These are phyloP conservation scores for Flaveria floridana DNA, from an alignment of 140 eudicot species.

Conservation along the genomic window DNA sequence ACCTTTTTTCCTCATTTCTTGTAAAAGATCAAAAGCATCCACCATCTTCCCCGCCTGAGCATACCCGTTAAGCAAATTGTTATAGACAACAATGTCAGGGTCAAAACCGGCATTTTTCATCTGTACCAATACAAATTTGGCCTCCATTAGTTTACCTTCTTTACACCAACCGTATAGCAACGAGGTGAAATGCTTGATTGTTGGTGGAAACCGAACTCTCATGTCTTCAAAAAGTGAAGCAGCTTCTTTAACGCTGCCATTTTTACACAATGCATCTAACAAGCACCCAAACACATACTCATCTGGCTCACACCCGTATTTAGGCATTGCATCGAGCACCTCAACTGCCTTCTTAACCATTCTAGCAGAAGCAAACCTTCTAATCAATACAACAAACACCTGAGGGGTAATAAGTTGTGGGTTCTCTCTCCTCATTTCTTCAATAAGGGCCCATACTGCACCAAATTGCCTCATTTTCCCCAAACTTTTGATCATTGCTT, in stretches of 20 bases:
- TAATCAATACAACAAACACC: conserved; percentile 72
- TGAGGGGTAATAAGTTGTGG: conserved; percentile 65
- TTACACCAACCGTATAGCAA: conserved; percentile 86
- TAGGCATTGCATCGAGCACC: conserved; percentile 94
- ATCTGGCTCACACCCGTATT: conserved; percentile 79
- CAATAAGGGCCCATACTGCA: conserved; percentile 81
- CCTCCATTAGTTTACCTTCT: conserved; percentile 82
- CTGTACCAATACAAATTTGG: conserved; percentile 63
- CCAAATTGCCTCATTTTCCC: conserved; percentile 93
- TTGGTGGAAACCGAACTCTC: conserved; percentile 67
- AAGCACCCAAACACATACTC: conserved; percentile 86
- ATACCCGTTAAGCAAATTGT: conserved; percentile 78
- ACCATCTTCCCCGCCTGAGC: conserved; percentile 70
- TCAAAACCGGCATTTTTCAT: conserved; percentile 78
- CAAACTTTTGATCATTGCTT: conserved; percentile 63
- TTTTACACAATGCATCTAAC: conserved; percentile 84
- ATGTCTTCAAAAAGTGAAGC: conserved; percentile 81
- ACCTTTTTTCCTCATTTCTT: conserved; percentile 79
- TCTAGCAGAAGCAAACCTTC: conserved; percentile 77
- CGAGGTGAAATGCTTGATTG: conserved; percentile 79
- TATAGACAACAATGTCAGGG: conserved; percentile 85
- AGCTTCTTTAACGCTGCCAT: conserved; percentile 81
- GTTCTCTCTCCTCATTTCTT: conserved; percentile 85
- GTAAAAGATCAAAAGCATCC: conserved; percentile 79
- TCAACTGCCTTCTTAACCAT: conserved; percentile 87